These are phyloP conservation scores for Coemansia sp. DNA, from an alignment of 192 early-diverging fungal genomes.

Conservation along the genomic window DNA sequence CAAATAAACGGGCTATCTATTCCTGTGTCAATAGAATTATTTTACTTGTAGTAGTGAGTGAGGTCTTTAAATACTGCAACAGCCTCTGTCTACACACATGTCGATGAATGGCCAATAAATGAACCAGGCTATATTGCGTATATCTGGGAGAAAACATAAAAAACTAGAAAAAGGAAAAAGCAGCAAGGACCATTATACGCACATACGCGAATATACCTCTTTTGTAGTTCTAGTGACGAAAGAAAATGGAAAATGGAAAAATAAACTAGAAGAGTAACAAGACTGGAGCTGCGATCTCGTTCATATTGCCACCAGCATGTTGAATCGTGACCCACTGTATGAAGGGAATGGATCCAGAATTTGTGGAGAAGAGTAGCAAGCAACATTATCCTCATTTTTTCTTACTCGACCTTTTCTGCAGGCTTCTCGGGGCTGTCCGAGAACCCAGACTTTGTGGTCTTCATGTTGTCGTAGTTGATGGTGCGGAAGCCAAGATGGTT, in stretches of 20 bases:
- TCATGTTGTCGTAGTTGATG: conserved; percentile 52
- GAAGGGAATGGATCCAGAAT: no score
- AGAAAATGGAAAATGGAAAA: conserved; percentile 3
- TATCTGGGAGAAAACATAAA: not conserved
- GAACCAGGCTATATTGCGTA: not conserved
- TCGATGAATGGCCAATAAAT: not conserved
- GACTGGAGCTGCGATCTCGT: not conserved
- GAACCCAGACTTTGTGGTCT: conserved; percentile 15
- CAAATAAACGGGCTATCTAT: not conserved
- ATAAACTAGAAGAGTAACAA: not conserved
- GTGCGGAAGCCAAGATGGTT: conserved; percentile 49
- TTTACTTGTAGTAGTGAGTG: not conserved
- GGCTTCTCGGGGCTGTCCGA: conserved; percentile 22
- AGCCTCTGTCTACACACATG: not conserved
- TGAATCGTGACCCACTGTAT: no score
- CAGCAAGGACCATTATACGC: not conserved
- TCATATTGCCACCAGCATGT: not conserved
- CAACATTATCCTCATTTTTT: not conserved
- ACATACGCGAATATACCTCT: conserved; percentile 4
- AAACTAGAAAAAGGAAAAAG: not conserved
- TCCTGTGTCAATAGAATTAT: no score
- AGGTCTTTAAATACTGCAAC: no score
- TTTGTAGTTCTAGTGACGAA: conserved; percentile 7
- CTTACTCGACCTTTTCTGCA: conserved; percentile 25
- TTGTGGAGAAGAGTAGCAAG: no score